phyloP scores from a whole-genome alignment of 805 yeast species.

The Candida succiphila region DNA sequence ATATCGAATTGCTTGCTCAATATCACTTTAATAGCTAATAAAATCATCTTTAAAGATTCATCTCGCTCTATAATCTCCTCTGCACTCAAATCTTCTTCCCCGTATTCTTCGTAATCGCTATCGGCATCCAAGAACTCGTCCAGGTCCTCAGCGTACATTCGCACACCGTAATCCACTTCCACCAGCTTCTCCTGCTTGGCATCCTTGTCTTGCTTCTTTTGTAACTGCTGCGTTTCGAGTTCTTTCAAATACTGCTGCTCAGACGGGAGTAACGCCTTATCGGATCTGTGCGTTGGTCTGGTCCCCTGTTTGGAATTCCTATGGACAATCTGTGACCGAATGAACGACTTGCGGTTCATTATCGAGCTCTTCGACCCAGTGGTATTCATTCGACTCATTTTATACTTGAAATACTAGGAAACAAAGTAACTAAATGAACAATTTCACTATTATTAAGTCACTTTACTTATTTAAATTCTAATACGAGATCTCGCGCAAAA shows the following conservation, averaged over 20 bases:
- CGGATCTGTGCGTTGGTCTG: not conserved
- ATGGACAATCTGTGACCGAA: constrained; percentile 1
- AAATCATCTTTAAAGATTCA: constrained; percentile 6
- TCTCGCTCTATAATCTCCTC: constrained; percentile 5
- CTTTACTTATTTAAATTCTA: too few species aligned
- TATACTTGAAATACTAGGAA: too few species aligned
- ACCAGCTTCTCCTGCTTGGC: constrained; percentile 2
- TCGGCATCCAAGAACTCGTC: constrained; percentile 7
- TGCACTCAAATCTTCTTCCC: not conserved
- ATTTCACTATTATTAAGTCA: too few species aligned
- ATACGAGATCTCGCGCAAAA: too few species aligned
- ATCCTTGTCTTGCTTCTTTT: not conserved
- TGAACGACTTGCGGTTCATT: constrained; percentile 1
- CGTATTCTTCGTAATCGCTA: constrained; percentile 3
- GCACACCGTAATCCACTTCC: constrained; percentile 7
- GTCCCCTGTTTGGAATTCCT: constrained; percentile 1
- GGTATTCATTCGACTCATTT: not conserved
- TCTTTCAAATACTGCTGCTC: not conserved
- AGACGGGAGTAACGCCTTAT: not conserved
- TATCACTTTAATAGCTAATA: constrained; percentile 11
- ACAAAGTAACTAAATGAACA: too few species aligned
- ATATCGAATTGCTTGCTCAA: constrained; percentile 11
- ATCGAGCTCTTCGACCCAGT: constrained; percentile 1
- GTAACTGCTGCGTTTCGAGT: not conserved
- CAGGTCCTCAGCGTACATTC: constrained; percentile 7